phyloP scores from a whole-genome alignment of 78 protist species.

The Dictyostelium capitatum region DNA sequence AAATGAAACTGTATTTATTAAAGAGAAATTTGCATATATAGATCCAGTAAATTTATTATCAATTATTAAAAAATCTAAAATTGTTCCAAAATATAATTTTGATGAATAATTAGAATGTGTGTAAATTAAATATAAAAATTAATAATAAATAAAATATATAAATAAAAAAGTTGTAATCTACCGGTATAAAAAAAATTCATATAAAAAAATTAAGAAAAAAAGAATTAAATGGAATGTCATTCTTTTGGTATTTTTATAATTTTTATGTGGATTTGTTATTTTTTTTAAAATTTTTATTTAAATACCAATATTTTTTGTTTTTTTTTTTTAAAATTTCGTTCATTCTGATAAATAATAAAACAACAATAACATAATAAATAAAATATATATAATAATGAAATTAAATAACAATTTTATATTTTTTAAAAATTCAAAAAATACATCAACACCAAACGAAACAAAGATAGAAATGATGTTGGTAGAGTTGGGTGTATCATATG shows the following conservation, averaged over 20 bases:
- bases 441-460: background rate
- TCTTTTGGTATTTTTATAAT: background rate
- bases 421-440: too few relatives aligned
- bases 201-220: background rate
- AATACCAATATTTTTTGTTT: background rate
- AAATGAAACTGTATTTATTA: background rate
- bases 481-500: background rate
- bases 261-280: background rate
- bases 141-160: background rate
- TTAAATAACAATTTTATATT: too few relatives aligned
- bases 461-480: conserved; percentile 1
- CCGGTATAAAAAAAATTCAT: background rate
- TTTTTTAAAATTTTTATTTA: background rate
- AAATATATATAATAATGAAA: too few relatives aligned
- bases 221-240: background rate
- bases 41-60: conserved; percentile 9
- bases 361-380: too few relatives aligned
- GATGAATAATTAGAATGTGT: background rate
- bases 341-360: too few relatives aligned
- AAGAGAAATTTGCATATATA: background rate
- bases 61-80: background rate
- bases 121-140: background rate
- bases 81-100: background rate
- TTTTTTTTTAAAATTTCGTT: too few relatives aligned
- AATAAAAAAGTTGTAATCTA: background rate